phyloP scores from a whole-genome alignment of 2,329 filamentous ascomycete species.

The Falciphora oryzae region DNA sequence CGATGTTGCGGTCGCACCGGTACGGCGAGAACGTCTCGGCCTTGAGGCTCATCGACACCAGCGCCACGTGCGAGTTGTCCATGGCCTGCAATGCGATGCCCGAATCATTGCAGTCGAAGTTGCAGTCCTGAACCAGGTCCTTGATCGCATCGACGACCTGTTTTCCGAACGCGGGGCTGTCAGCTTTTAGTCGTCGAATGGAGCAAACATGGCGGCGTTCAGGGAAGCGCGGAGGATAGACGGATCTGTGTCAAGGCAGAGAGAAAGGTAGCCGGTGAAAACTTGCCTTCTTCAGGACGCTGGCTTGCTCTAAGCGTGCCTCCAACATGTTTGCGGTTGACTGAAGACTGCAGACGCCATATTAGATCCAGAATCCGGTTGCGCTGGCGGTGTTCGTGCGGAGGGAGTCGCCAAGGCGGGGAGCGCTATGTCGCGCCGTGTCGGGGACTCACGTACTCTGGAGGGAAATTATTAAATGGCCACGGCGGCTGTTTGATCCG shows the following conservation, averaged over 20 bases:
- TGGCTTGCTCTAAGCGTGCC: constrained; percentile 92
- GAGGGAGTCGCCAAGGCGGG: neutral
- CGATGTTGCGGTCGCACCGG: constrained; percentile 98
- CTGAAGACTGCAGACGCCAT: neutral
- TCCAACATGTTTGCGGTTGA: constrained; percentile 67
- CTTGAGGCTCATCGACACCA: constrained; percentile 98
- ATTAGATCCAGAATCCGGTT: neutral
- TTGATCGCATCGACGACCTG: constrained; percentile 99
- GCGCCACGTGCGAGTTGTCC: constrained; percentile 99
- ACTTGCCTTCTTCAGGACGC: constrained; percentile 86
- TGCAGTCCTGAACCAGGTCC: constrained; percentile 98
- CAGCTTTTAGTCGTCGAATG: neutral
- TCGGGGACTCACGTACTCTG: neutral
- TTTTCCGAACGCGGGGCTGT: neutral
- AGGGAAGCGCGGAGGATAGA: neutral
- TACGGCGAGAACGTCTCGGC: constrained; percentile 91
- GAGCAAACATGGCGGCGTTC: too few species aligned
- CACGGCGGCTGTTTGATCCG: neutral
- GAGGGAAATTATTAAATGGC: neutral
- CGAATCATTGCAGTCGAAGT: constrained; percentile 99
- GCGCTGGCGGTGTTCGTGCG: neutral
- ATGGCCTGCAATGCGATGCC: constrained; percentile 97
- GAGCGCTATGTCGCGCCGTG: neutral
- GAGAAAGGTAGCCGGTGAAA: neutral
- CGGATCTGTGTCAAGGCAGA: neutral